Evolutionary conservation across 805 yeast genomes (phyloP), one percentile per base, ranked within the genome.

Genomic region (Kluyveromyces aestuarii): DNA sequence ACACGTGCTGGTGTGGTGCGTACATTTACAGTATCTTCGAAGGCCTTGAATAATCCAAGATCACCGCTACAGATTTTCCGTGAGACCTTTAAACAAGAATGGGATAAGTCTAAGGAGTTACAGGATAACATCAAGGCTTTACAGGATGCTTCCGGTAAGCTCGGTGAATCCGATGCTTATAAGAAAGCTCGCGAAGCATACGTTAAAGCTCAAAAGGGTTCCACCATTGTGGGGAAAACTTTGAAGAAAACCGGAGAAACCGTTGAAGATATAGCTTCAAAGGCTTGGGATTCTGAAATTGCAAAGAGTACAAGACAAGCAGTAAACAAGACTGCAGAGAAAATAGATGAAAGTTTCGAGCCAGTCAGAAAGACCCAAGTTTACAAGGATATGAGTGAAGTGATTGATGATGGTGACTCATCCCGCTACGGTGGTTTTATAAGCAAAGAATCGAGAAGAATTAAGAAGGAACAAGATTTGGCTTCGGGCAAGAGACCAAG

Each of bases 201-300:
- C 58, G 85, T 85, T 48, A 77, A 74, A 48, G 96, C 98, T 2
- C 93, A 86, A 60, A 81, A 79, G 62, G 80, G 81, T 8, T 69
- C 78, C 2, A 75, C 87, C 17, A 85, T 85, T 37, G 77, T 82
- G 7, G 82, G 85, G 13, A 79, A 85, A 63, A 84, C 88, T 40
- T 79, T 87, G 48, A 78, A 80, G 59, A 86, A 85, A 68, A 93
- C 98, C 6, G 97, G 97, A n/a, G 87, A 85, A 59, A 91, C 82
- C 38, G 88, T 93, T 36, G 98, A 96, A 48, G 83, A 77, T 50
- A 95, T 82, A 41, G 98, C 96, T 4, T 73, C 77, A 38, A 84
- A 82, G 51, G 96, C 97, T 1, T 93, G 99, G 99, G 96, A 93
- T 52, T 88, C 96, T 1, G 87, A 93, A 21, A 86, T 91, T 40